phyloP scores from a whole-genome alignment of 1,139 yeast species.

The Tardiomyces digboiensis region DNA sequence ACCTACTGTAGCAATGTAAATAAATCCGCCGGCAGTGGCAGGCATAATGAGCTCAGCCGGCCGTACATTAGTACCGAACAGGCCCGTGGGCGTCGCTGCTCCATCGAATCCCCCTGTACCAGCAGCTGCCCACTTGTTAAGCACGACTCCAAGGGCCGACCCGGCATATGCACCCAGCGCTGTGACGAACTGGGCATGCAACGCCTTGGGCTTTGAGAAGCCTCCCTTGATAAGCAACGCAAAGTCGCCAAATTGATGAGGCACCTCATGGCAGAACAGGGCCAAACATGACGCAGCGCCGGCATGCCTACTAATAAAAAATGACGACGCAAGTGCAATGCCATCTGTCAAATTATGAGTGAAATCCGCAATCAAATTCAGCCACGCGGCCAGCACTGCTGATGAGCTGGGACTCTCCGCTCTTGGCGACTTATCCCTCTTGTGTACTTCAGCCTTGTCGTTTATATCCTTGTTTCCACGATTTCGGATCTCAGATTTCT shows the following conservation, averaged over 20 bases:
- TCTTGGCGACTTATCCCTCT: background rate
- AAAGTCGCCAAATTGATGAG: conserved; percentile 69
- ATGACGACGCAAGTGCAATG: conserved; percentile 55
- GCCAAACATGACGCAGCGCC: conserved; percentile 61
- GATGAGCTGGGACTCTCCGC: conserved; percentile 18
- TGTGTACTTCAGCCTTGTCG: conserved; percentile 1
- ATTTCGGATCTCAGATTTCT: too few relatives aligned
- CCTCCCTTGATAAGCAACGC: conserved; percentile 60
- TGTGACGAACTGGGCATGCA: conserved; percentile 52
- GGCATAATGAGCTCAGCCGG: conserved; percentile 49
- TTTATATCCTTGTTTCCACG: too few relatives aligned
- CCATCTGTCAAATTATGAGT: conserved; percentile 68
- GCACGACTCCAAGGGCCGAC: conserved; percentile 47
- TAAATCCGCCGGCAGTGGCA: conserved; percentile 62
- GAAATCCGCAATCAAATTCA: conserved; percentile 56
- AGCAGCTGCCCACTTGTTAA: conserved; percentile 28
- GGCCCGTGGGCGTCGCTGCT: conserved; percentile 25
- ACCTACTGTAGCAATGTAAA: conserved; percentile 57
- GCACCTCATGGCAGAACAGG: conserved; percentile 61
- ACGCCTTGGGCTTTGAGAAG: conserved; percentile 48
- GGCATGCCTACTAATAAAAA: conserved; percentile 43
- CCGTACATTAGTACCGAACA: conserved; percentile 40
- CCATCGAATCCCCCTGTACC: conserved; percentile 4
- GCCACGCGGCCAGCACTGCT: conserved; percentile 40
- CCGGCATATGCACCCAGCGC: conserved; percentile 56